phyloP scores from a whole-genome alignment of 495 filamentous ascomycete genomes.

The Aspergillus ellipticus region DNA sequence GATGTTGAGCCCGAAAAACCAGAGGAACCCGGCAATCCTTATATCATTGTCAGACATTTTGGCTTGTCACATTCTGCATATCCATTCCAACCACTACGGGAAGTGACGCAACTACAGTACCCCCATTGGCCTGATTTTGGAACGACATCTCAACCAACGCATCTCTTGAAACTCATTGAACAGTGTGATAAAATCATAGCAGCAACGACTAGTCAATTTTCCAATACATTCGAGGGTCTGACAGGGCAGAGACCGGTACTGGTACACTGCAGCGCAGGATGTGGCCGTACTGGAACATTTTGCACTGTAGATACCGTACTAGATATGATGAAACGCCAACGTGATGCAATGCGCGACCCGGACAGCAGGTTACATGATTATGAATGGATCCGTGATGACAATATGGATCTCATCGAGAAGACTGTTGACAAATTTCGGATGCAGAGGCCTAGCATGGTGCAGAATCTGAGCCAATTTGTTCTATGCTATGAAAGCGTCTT shows the following conservation, averaged over 20 bases:
- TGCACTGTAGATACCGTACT: slow-evolving; percentile 94
- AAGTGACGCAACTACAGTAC: slow-evolving; percentile 94
- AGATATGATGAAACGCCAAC: slow-evolving; percentile 85
- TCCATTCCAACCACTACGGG: slow-evolving; percentile 82
- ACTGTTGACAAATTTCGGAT: slow-evolving; percentile 85
- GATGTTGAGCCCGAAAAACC: slow-evolving; percentile 9
- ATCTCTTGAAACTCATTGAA: slow-evolving; percentile 83
- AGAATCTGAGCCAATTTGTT: slow-evolving; percentile 90
- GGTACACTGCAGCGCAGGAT: slow-evolving; percentile 94
- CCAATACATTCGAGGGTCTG: slow-evolving; percentile 49
- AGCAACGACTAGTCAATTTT: slow-evolving; percentile 32
- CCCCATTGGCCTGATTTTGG: slow-evolving; percentile 96
- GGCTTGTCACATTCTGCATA: slow-evolving; percentile 69
- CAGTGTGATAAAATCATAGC: slow-evolving; percentile 61
- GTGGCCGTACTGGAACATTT: slow-evolving; percentile 92
- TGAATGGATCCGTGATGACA: slow-evolving; percentile 51
- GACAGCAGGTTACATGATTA: slow-evolving; percentile 31
- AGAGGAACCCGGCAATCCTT: slow-evolving; percentile 54
- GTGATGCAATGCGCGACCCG: slow-evolving; percentile 19
- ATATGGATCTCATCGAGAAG: slow-evolving; percentile 72
- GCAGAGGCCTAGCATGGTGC: slow-evolving; percentile 94
- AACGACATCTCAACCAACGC: slow-evolving; percentile 79
- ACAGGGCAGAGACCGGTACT: slow-evolving; percentile 65
- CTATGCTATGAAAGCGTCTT: slow-evolving; percentile 93
- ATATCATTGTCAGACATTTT: slow-evolving; percentile 84